These are phyloP conservation scores for Amaranthus tricolor DNA, from an alignment of 179 eudicot species.

Conservation along the genomic window DNA sequence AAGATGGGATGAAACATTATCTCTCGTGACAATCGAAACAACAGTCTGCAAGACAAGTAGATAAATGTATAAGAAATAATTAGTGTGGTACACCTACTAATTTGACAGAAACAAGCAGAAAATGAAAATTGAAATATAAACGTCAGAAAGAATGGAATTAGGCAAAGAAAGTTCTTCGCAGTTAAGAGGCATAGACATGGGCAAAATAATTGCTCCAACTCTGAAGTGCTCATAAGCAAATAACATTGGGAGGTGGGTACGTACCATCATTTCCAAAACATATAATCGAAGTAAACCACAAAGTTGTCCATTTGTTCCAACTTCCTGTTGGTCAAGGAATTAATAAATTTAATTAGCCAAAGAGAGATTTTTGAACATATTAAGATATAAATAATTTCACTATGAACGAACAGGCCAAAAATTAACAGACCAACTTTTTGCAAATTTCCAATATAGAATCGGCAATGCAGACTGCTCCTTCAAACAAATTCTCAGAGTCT, in stretches of 20 bases:
- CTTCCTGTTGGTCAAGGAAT: constrained; percentile 49
- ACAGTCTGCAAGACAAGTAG: constrained; percentile 50
- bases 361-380: not conserved
- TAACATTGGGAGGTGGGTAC: constrained; percentile 19
- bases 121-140: not conserved
- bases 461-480: constrained; percentile 54
- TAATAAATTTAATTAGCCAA: constrained; percentile 20
- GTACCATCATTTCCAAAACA: constrained; percentile 73
- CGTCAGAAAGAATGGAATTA: not conserved
- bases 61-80: constrained; percentile 9
- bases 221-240: constrained; percentile 10
- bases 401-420: not conserved
- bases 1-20: constrained; percentile 38
- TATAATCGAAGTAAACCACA: constrained; percentile 66
- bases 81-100: not conserved
- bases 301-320: constrained; percentile 43
- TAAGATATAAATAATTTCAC: not conserved
- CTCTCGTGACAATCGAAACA: constrained; percentile 46
- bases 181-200: not conserved
- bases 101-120: constrained; percentile 7
- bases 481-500: constrained; percentile 45
- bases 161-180: not conserved
- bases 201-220: not conserved
- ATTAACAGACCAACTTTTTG: constrained; percentile 62
- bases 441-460: constrained; percentile 55